Evolutionary conservation across 2,329 filamentous ascomycete species (phyloP), one percentile per base, ranked within the genome.

Genomic region (Microascus cirrosus): DNA sequence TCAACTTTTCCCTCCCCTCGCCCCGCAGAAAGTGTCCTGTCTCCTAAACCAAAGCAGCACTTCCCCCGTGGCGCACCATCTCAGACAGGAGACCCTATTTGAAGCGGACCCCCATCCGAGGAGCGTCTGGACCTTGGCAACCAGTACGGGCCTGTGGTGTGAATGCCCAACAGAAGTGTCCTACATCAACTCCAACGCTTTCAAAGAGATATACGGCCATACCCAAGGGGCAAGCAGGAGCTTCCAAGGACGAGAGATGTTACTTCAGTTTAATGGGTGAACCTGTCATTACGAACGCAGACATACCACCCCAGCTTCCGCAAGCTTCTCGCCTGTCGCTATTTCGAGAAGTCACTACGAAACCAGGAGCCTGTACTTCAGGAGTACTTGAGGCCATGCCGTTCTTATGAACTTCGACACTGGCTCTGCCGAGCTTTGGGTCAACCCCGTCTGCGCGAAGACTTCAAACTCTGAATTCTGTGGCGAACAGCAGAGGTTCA

Each of bases 361-460:
- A 18, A 13, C 39, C 39, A 45, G 13, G 39, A 45, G 13, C 18
- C 39, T 18, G 39, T 45, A 45, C 39, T 45, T 45, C 39, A 45
- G 39, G 39, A 45, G 39, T 45, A 45, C 18, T 2, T 45, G 39
- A 18, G 65, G 67, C 3, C 71, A 74, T 57, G 57, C 62, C 5
- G 70, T 75, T 45, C 70, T 64, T 28, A 70, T 75, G 60, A 67
- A 70, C 59, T 67, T 75, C 53, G 72, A 75, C 59, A 75, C 73
- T 0, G 71, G 71, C 12, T 73, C 72, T 3, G 63, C 66, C 8
- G 72, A 75, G 61, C 65, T 73, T 3, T 75, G 72, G 73, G 70
- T 75, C 39, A 73, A 75, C 58, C 72, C 73, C 6, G 63, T 67
- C 5, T 75, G 73, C 62, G 22, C 12, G 39, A 34, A 45, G 18